These are phyloP conservation scores for Candida sithepensis DNA, from an alignment of 805 yeast genomes.

Conservation along the genomic window DNA sequence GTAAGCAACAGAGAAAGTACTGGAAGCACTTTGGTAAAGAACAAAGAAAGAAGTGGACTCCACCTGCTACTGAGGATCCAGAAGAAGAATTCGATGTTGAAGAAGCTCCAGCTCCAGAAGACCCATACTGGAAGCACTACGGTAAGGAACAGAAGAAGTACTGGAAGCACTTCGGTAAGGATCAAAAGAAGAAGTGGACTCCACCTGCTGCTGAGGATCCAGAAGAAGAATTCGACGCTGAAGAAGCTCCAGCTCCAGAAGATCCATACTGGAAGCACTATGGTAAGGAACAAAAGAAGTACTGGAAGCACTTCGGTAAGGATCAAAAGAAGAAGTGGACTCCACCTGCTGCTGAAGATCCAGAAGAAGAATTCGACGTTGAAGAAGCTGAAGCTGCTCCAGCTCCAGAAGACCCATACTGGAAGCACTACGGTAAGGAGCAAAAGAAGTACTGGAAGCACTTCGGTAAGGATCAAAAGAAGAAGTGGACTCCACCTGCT, in stretches of 20 bases:
- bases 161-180: constrained; percentile 1
- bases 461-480: constrained; percentile 20
- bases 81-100: background rate
- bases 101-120: background rate
- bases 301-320: constrained; percentile 1
- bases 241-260: constrained; percentile 1
- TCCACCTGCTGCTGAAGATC: background rate
- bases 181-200: constrained; percentile 1
- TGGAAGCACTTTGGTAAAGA: constrained; percentile 11
- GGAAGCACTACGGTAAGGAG: constrained; percentile 11
- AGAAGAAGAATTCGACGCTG: background rate
- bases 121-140: background rate
- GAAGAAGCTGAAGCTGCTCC: background rate
- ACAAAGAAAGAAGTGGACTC: constrained; percentile 15
- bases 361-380: background rate
- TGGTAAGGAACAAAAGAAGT: background rate
- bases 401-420: constrained; percentile 6
- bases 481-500: constrained; percentile 18
- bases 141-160: background rate
- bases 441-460: constrained; percentile 3
- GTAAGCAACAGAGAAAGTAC: constrained; percentile 12
- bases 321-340: background rate
- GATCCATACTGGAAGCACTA: constrained; percentile 1
- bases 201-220: background rate
- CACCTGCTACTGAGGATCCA: constrained; percentile 2